These are phyloP conservation scores for Passiflora organensis DNA, from an alignment of 345 rosid genomes.

Conservation along the genomic window DNA sequence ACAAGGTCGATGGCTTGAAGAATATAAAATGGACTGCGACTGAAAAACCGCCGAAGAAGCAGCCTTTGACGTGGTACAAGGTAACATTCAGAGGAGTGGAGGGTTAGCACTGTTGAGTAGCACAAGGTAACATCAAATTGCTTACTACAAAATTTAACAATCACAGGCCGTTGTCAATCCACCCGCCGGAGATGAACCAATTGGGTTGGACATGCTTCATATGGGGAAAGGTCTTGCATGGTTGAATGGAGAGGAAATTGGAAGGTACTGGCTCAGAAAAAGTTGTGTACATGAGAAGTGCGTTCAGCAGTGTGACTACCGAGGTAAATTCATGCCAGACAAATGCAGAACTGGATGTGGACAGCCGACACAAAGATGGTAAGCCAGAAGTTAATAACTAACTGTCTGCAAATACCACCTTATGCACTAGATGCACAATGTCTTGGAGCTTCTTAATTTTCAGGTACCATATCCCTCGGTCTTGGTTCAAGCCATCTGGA, in stretches of 20 bases:
- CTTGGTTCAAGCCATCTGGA: constrained; percentile 90
- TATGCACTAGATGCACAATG: no score
- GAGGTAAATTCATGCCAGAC: constrained; percentile 70
- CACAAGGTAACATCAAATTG: no score
- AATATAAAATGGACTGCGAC: constrained; percentile 62
- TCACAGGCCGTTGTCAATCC: constrained; percentile 62
- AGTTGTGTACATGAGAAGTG: constrained; percentile 45
- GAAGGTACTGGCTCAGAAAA: constrained; percentile 76
- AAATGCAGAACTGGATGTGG: constrained; percentile 90
- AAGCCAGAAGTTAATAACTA: constrained; percentile 12
- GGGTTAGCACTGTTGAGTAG: no score
- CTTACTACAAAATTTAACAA: no score
- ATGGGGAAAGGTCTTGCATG: constrained; percentile 98
- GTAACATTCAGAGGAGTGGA: no score
- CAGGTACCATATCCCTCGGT: constrained; percentile 93
- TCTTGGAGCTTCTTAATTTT: no score
- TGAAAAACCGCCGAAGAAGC: constrained; percentile 55
- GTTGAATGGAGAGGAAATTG: constrained; percentile 96
- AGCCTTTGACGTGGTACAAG: constrained; percentile 94
- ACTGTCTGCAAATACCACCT: no score
- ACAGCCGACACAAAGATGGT: constrained; percentile 95
- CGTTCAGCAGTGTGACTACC: constrained; percentile 64
- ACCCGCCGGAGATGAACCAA: constrained; percentile 81
- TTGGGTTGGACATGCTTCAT: constrained; percentile 78
- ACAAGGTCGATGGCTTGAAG: constrained; percentile 43